A percentile compares a stretch with the other conserved stretches of the same genome.
Evolutionary conservation across 2,329 filamentous ascomycete species (phyloP).

Genomic region (Orbilia quercus): DNA sequence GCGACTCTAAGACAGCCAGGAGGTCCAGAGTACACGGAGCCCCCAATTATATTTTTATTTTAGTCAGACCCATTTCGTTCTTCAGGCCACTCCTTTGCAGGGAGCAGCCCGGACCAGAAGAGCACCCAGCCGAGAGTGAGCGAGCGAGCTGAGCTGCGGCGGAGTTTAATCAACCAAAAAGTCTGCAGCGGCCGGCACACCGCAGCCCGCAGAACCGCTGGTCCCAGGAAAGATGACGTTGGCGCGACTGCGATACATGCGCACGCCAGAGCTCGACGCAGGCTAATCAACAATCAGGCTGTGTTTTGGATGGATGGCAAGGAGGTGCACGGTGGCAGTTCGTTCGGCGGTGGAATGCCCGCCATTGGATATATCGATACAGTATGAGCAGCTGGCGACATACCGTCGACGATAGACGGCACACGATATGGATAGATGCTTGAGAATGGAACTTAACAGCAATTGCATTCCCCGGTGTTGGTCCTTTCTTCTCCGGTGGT

Average conservation of each 20-base stretch:
- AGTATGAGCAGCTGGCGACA: slow-evolving; percentile 1
- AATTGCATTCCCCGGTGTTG: neutral
- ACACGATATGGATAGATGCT: neutral
- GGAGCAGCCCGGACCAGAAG: no score
- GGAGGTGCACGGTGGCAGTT: neutral
- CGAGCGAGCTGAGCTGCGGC: neutral
- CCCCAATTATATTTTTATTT: neutral
- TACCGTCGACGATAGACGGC: no score
- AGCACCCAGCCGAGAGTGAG: neutral
- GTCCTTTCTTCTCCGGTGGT: neutral
- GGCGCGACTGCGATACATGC: slow-evolving; percentile 6
- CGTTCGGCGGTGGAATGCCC: slow-evolving; percentile 14
- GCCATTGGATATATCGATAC: neutral
- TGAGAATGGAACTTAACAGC: neutral
- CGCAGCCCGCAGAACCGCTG: slow-evolving; percentile 46
- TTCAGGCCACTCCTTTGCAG: slow-evolving; percentile 24
- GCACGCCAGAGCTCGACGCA: neutral
- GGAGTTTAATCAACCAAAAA: slow-evolving; percentile 29
- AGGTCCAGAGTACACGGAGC: slow-evolving; percentile 6
- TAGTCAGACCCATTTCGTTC: neutral
- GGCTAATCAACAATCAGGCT: slow-evolving; percentile 1
- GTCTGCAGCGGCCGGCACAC: slow-evolving; percentile 47
- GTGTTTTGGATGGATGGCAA: neutral
- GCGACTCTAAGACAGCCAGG: slow-evolving; percentile 12
- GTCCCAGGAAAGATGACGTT: slow-evolving; percentile 23